Conservation (phyloP, 2,329 filamentous ascomycete genomes). For the Lachnellula subtilissima region DNA sequence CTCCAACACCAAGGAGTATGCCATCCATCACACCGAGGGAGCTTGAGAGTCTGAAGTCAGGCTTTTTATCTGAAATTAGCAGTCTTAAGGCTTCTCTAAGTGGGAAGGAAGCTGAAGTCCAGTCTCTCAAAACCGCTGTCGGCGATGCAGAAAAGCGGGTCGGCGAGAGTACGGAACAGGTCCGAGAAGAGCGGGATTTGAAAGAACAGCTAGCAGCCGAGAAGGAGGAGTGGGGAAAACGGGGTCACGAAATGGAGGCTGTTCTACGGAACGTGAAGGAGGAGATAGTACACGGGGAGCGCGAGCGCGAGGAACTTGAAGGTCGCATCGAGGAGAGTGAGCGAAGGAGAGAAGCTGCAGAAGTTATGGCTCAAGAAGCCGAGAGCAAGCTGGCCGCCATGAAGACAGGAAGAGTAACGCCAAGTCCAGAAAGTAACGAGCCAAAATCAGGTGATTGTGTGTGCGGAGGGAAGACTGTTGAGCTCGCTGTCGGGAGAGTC, state of each 20-base stretch:
- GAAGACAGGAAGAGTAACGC: constrained; percentile 53
- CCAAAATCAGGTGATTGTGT: constrained; percentile 28
- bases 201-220: constrained; percentile 71
- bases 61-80: constrained; percentile 87
- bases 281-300: constrained; percentile 72
- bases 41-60: constrained; percentile 86
- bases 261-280: constrained; percentile 75
- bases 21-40: constrained; percentile 89
- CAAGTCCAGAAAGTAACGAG: constrained; percentile 32
- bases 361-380: constrained; percentile 71
- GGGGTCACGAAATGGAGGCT: constrained; percentile 79
- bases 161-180: constrained; percentile 75
- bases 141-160: constrained; percentile 88
- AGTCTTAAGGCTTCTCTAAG: constrained; percentile 87
- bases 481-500: constrained; percentile 82
- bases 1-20: constrained; percentile 85
- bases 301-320: constrained; percentile 75
- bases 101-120: constrained; percentile 88
- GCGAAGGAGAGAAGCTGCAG: constrained; percentile 66
- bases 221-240: constrained; percentile 76
- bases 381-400: constrained; percentile 72
- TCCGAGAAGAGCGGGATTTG: constrained; percentile 69
- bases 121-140: constrained; percentile 80
- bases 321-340: constrained; percentile 73
- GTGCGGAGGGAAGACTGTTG: constrained; percentile 57